Conservation (phyloP, 1,139 yeast genomes). For the Yamadazyma membranifaciens region DNA sequence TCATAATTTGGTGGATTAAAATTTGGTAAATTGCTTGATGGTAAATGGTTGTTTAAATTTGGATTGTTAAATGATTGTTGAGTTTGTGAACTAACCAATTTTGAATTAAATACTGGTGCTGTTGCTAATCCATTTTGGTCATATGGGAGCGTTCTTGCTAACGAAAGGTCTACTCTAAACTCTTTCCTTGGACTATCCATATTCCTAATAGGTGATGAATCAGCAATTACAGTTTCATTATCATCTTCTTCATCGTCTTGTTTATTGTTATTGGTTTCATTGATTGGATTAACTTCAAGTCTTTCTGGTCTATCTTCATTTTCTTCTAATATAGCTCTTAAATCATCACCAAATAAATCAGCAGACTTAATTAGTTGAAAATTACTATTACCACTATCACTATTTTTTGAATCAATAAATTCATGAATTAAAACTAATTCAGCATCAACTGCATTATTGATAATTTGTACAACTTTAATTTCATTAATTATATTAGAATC, state of each 20-base stretch:
- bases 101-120: conserved; percentile 36
- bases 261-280: neutral
- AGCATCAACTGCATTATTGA: conserved; percentile 18
- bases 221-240: conserved; percentile 41
- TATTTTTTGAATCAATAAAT: conserved; percentile 14
- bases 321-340: conserved; percentile 9
- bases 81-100: conserved; percentile 7
- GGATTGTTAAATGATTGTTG: conserved; percentile 3
- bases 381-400: conserved; percentile 6
- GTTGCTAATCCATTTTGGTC: conserved; percentile 30
- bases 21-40: conserved; percentile 9
- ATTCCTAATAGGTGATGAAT: conserved; percentile 35
- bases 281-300: neutral
- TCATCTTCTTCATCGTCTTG: conserved; percentile 25
- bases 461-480: conserved; percentile 28
- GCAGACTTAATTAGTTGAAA: conserved; percentile 8
- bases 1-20: conserved; percentile 4
- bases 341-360: conserved; percentile 9
- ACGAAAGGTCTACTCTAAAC: conserved; percentile 20
- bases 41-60: conserved; percentile 1
- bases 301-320: conserved; percentile 4
- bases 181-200: conserved; percentile 16
- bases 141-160: conserved; percentile 9
- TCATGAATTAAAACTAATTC: conserved; percentile 31
- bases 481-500: conserved; percentile 20